phyloP scores from a whole-genome alignment of 208 protist species.

The Crithidia expoeki region DNA sequence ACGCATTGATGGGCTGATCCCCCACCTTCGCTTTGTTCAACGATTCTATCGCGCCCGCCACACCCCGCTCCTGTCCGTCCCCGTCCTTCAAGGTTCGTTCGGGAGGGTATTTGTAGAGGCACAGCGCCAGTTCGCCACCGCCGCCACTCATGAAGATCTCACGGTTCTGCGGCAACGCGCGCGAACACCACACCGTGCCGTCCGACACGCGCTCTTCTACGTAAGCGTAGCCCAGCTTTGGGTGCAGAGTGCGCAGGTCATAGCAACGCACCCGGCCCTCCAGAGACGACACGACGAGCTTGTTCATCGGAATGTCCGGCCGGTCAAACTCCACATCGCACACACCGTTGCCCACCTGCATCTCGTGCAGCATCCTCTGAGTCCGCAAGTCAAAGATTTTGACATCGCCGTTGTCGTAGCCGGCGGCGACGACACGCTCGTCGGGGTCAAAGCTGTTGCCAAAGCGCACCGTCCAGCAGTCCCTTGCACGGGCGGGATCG shows the following conservation, averaged over 20 bases:
- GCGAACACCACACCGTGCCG: slow-evolving; percentile 88
- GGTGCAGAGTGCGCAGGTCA: slow-evolving; percentile 89
- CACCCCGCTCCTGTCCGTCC: slow-evolving; percentile 71
- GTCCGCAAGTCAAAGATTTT: slow-evolving; percentile 95
- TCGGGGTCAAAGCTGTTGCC: slow-evolving; percentile 91
- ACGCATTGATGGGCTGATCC: slow-evolving; percentile 87
- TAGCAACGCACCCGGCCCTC: slow-evolving; percentile 88
- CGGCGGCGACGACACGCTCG: slow-evolving; percentile 91
- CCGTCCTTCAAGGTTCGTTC: slow-evolving; percentile 77
- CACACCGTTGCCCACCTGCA: slow-evolving; percentile 93
- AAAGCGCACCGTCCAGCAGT: slow-evolving; percentile 94
- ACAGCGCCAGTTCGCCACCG: slow-evolving; percentile 89
- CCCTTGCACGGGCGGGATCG: slow-evolving; percentile 62
- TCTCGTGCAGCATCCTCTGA: slow-evolving; percentile 90
- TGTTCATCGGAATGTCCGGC: slow-evolving; percentile 94
- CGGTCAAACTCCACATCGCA: slow-evolving; percentile 93
- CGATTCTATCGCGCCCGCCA: slow-evolving; percentile 76
- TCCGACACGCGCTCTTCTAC: slow-evolving; percentile 83
- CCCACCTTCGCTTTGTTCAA: slow-evolving; percentile 86
- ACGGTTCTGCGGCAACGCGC: slow-evolving; percentile 91
- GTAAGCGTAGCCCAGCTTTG: slow-evolving; percentile 85
- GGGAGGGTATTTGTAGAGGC: slow-evolving; percentile 89
- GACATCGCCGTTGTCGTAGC: slow-evolving; percentile 96
- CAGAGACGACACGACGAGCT: slow-evolving; percentile 88
- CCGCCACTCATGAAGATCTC: slow-evolving; percentile 91